A percentile compares a stretch with the other conserved stretches of the same genome.
These are phyloP conservation scores for Paraphoma chrysanthemicola DNA, from an alignment of 2,329 filamentous ascomycete genomes.

Conservation along the genomic window DNA sequence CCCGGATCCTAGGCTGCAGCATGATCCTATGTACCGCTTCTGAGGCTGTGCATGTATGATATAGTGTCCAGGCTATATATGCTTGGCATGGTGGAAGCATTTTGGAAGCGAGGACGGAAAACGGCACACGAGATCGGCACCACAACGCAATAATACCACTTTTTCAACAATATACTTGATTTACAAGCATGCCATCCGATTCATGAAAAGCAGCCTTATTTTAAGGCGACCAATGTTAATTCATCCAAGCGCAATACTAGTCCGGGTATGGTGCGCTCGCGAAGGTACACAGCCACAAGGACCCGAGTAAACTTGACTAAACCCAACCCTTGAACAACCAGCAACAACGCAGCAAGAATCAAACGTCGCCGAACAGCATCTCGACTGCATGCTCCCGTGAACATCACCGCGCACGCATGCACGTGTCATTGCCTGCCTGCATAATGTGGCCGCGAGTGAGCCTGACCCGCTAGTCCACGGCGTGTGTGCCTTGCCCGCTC, in stretches of 20 bases:
- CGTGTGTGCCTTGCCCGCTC: slow-evolving; percentile 2
- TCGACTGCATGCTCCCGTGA: not conserved
- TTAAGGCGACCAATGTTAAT: not conserved
- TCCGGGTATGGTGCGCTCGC: not conserved
- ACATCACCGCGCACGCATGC: not conserved
- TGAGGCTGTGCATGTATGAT: slow-evolving; percentile 25
- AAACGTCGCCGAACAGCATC: not conserved
- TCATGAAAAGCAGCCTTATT: not conserved
- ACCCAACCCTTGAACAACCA: not conserved
- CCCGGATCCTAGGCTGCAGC: slow-evolving; percentile 25
- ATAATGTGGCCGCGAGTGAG: not conserved
- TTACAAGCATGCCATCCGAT: too few species aligned
- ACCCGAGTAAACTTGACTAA: not conserved
- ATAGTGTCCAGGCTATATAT: slow-evolving; percentile 2
- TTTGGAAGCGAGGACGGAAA: not conserved
- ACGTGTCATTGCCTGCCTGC: not conserved
- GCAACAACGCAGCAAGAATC: not conserved
- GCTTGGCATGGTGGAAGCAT: slow-evolving; percentile 4
- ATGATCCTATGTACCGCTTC: slow-evolving; percentile 24
- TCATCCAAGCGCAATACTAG: not conserved
- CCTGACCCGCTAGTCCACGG: not conserved
- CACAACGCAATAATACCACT: not conserved
- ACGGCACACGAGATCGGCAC: not conserved
- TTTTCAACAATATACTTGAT: too few species aligned
- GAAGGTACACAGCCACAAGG: slow-evolving; percentile 1